phyloP scores from a whole-genome alignment of 148 eudicot genomes.

The Gaultheria prostrata region DNA sequence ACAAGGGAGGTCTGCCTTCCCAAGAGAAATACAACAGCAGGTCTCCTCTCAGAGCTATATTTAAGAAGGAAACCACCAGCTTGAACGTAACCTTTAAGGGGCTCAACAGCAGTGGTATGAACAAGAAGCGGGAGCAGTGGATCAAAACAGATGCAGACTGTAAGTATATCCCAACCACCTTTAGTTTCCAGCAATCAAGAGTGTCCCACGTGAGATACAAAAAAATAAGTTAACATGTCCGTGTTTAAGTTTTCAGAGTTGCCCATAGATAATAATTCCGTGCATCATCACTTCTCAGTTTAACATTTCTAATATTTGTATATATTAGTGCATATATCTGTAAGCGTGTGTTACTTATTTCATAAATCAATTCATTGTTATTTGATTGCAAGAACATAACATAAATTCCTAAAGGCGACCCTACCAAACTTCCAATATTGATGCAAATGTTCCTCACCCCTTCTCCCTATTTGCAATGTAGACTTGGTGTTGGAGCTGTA shows the following conservation, averaged over 20 bases:
- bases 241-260: background rate
- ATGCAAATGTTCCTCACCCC: conserved; percentile 6
- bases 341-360: background rate
- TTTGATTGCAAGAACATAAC: background rate
- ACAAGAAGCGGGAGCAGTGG: conserved; percentile 50
- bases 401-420: background rate
- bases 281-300: background rate
- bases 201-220: background rate
- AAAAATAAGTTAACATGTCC: background rate
- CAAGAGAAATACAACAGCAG: conserved; percentile 17
- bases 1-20: conserved; percentile 19
- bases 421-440: background rate
- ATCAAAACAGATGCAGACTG: conserved; percentile 79
- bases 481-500: conserved; percentile 53
- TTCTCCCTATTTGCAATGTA: conserved; percentile 24
- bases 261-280: background rate
- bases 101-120: conserved; percentile 18
- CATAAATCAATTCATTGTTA: background rate
- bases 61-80: conserved; percentile 19
- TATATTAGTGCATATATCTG: background rate
- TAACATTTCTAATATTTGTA: background rate
- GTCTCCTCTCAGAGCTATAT: conserved; percentile 16
- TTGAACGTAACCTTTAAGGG: conserved; percentile 20
- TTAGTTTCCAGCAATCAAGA: background rate
- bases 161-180: conserved; percentile 35